phyloP scores from a whole-genome alignment of 495 filamentous ascomycete species.

The Trypethelium eluteriae region DNA sequence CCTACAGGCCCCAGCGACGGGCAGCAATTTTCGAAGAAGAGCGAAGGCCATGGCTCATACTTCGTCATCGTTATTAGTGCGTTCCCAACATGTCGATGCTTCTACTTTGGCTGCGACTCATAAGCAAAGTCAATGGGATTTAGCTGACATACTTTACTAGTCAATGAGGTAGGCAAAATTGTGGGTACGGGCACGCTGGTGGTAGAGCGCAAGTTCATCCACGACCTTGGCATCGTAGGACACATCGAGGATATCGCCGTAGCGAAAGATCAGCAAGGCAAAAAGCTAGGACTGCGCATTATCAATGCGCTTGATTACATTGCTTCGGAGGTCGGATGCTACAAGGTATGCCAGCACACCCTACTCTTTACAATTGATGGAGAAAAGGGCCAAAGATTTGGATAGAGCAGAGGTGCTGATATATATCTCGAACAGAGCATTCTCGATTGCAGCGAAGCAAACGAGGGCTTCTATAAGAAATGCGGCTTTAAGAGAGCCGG shows the following conservation, averaged over 20 bases:
- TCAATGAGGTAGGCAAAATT: conserved; percentile 59
- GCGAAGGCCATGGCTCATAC: conserved; percentile 2
- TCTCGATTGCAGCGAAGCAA: conserved; percentile 70
- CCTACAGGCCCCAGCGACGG: neutral
- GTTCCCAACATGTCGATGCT: neutral
- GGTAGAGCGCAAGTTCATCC: conserved; percentile 78
- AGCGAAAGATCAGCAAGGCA: conserved; percentile 86
- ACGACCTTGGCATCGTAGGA: conserved; percentile 69
- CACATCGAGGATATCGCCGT: conserved; percentile 99
- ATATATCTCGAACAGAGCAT: conserved; percentile 49
- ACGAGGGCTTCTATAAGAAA: conserved; percentile 98
- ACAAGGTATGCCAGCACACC: conserved; percentile 57
- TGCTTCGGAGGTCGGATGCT: conserved; percentile 77
- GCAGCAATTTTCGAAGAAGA: conserved; percentile 2
- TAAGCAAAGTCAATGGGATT: too few species aligned
- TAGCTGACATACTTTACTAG: conserved; percentile 40
- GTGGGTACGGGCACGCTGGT: conserved; percentile 85
- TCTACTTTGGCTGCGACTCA: neutral
- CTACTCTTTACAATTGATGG: neutral
- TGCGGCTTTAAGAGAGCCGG: conserved; percentile 92
- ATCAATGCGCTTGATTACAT: conserved; percentile 92
- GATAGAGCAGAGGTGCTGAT: neutral
- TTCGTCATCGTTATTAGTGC: conserved; percentile 3
- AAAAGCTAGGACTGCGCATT: conserved; percentile 85
- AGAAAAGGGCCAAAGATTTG: neutral